Evolutionary conservation across 495 filamentous ascomycete genomes (phyloP).

Genomic region (Antarctomyces pellizariae): DNA sequence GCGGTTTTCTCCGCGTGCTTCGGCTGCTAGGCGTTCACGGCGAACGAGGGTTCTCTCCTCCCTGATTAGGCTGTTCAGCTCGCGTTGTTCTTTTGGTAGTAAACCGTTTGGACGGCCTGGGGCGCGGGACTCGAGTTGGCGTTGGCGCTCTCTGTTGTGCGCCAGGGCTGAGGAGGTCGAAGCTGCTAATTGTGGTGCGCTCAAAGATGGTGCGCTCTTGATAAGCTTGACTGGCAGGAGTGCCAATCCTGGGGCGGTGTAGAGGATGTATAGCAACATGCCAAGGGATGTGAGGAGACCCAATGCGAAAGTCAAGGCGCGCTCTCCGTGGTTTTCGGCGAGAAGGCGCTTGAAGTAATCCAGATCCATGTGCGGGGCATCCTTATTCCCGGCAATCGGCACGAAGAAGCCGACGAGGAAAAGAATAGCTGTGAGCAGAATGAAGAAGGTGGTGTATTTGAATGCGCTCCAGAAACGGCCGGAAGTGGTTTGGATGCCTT

Average conservation of each 20-base stretch:
- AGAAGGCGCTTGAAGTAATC: constrained; percentile 82
- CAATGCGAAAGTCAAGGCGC: constrained; percentile 68
- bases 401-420: constrained; percentile 89
- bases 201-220: constrained; percentile 67
- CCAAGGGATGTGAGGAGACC: constrained; percentile 72
- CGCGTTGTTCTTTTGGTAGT: constrained; percentile 62
- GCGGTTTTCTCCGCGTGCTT: constrained; percentile 49
- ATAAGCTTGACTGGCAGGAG: constrained; percentile 75
- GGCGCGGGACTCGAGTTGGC: constrained; percentile 72
- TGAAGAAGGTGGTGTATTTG: constrained; percentile 77
- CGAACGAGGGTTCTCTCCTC: constrained; percentile 85
- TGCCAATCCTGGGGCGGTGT: constrained; percentile 74
- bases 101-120: constrained; percentile 50
- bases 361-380: constrained; percentile 41
- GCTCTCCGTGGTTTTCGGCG: constrained; percentile 71
- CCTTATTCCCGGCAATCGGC: constrained; percentile 41
- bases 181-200: constrained; percentile 45
- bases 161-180: constrained; percentile 61
- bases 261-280: constrained; percentile 61
- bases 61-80: constrained; percentile 64
- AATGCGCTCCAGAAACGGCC: constrained; percentile 55
- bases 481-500: constrained; percentile 44
- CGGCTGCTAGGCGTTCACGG: constrained; percentile 65
- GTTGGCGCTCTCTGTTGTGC: constrained; percentile 71
- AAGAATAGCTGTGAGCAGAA: constrained; percentile 53